A percentile compares a stretch with the other conserved stretches of the same genome.
phyloP scores from a whole-genome alignment of 225 moss, liverwort and hornwort species.

The Pseudisothecium myosuroides region DNA sequence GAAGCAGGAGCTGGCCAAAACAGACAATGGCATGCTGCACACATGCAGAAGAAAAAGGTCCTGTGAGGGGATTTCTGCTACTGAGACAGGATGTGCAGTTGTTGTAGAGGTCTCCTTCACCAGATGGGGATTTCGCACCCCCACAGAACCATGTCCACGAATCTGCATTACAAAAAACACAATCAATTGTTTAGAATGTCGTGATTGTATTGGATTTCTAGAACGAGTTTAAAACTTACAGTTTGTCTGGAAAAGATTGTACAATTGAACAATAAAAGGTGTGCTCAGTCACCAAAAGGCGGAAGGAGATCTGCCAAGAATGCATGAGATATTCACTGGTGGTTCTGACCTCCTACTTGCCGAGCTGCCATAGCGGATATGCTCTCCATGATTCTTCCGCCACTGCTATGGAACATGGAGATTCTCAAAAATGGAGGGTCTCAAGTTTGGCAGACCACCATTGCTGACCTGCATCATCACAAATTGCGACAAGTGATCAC shows the following conservation, averaged over 20 bases:
- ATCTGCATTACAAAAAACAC: not conserved
- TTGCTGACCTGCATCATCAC: not conserved
- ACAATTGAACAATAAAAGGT: not conserved
- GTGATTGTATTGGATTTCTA: not conserved
- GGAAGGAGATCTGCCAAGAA: not conserved
- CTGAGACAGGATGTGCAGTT: not conserved
- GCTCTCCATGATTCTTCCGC: not conserved
- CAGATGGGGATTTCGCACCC: not conserved
- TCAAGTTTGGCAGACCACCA: not conserved
- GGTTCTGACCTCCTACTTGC: not conserved
- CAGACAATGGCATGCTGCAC: slow-evolving; percentile 38
- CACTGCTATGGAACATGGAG: not conserved
- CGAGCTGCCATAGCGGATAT: not conserved
- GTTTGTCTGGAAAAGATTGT: not conserved
- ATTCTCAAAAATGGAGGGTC: not conserved
- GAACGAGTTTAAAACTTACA: too few species aligned
- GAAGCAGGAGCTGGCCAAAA: slow-evolving; percentile 24
- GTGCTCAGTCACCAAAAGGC: not conserved
- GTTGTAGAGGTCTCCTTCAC: not conserved
- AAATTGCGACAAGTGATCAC: not conserved
- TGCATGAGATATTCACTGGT: not conserved
- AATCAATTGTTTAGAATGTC: not conserved
- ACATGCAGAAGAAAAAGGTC: not conserved
- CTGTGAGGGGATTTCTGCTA: not conserved
- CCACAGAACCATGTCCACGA: slow-evolving; percentile 43